Evolutionary conservation across 2,329 filamentous ascomycete genomes (phyloP).

Genomic region (Bipolaris gigantea): DNA sequence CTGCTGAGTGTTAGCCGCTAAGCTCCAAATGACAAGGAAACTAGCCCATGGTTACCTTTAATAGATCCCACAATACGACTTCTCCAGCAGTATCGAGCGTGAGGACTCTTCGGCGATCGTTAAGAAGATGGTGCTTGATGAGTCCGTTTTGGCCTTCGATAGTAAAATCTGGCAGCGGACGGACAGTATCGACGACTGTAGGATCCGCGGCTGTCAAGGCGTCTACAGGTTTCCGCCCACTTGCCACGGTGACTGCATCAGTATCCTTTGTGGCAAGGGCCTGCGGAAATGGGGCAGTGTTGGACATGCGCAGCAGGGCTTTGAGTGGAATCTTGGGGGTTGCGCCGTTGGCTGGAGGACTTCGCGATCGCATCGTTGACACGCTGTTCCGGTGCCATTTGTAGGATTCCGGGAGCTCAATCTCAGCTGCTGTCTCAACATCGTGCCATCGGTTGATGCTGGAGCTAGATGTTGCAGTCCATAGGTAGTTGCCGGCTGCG

Average conservation of each 20-base stretch:
- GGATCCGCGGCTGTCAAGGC: slow-evolving; percentile 50
- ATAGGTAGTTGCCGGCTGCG: slow-evolving; percentile 72
- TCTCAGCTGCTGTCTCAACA: slow-evolving; percentile 74
- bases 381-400: slow-evolving; percentile 59
- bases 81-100: slow-evolving; percentile 95
- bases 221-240: slow-evolving; percentile 62
- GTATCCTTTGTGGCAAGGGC: slow-evolving; percentile 56
- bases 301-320: slow-evolving; percentile 79
- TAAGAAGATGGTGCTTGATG: slow-evolving; percentile 89
- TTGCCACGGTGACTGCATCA: slow-evolving; percentile 58
- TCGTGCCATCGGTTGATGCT: slow-evolving; percentile 92
- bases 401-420: slow-evolving; percentile 59
- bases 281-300: slow-evolving; percentile 73
- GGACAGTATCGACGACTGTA: slow-evolving; percentile 42
- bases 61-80: slow-evolving; percentile 90
- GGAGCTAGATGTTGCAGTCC: slow-evolving; percentile 87
- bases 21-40: not conserved
- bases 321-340: slow-evolving; percentile 70
- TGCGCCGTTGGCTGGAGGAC: slow-evolving; percentile 37
- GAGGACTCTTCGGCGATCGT: slow-evolving; percentile 84
- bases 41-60: no score
- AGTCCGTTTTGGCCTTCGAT: slow-evolving; percentile 95
- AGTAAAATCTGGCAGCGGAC: slow-evolving; percentile 51
- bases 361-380: slow-evolving; percentile 48
- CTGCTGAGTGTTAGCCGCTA: slow-evolving; percentile 49